These are phyloP conservation scores for Alternaria arbusti DNA, from an alignment of 2,329 filamentous ascomycete species.

Conservation along the genomic window DNA sequence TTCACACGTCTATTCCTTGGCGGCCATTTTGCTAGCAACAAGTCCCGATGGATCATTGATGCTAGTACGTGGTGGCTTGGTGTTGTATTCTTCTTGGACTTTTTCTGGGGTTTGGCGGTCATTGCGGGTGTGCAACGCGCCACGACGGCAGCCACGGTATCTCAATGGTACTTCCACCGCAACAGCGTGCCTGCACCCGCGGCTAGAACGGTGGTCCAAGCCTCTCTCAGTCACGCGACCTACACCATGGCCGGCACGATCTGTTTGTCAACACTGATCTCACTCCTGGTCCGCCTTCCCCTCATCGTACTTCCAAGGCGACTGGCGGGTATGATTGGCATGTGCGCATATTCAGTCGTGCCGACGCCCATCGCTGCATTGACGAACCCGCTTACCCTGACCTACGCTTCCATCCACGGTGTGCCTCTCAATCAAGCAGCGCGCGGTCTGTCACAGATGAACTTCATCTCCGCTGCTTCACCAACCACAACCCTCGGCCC, in stretches of 20 bases:
- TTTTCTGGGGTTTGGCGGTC: conserved; percentile 91
- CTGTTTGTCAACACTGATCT: conserved; percentile 82
- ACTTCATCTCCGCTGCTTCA: conserved; percentile 75
- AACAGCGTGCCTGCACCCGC: conserved; percentile 78
- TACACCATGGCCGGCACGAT: conserved; percentile 93
- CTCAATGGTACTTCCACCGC: conserved; percentile 99
- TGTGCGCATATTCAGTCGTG: conserved; percentile 79
- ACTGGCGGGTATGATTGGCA: conserved; percentile 70
- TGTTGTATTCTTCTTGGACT: conserved; percentile 89
- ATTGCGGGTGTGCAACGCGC: conserved; percentile 88
- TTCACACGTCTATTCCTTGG: conserved; percentile 94
- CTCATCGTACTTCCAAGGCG: conserved; percentile 82
- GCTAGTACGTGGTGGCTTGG: conserved; percentile 93
- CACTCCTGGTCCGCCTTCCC: conserved; percentile 81
- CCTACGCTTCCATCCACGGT: conserved; percentile 92
- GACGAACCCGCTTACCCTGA: conserved; percentile 90
- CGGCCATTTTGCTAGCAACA: conserved; percentile 72
- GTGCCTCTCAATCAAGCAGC: conserved; percentile 80
- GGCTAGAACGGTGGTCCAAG: conserved; percentile 80
- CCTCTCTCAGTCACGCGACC: conserved; percentile 79
- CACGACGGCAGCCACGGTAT: conserved; percentile 92
- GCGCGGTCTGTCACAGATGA: conserved; percentile 79
- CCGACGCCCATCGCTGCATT: conserved; percentile 84
- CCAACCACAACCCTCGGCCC: conserved; percentile 71
- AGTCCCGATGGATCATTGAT: conserved; percentile 76